A percentile compares a stretch with the other conserved stretches of the same genome.
Evolutionary conservation across 2,329 filamentous ascomycete genomes (phyloP).

Genomic region (Pestalotiopsis sp.): DNA sequence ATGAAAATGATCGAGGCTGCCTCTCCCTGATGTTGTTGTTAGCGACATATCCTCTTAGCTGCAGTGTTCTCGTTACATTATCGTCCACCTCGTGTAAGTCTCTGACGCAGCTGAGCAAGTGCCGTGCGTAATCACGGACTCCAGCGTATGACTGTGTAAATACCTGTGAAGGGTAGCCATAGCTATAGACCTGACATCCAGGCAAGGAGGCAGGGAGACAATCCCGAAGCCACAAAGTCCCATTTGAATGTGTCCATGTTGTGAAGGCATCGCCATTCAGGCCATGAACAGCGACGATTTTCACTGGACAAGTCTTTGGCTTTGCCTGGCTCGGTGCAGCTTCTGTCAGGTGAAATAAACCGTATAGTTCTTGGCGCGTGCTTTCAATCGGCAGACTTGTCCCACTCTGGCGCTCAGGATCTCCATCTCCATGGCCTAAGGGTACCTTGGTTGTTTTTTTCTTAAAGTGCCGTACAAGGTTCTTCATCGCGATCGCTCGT

Average conservation of each 20-base stretch:
- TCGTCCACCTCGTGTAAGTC: slow-evolving; percentile 10
- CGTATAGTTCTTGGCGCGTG: neutral
- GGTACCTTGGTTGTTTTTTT: neutral
- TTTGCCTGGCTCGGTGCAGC: neutral
- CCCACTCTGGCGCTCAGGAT: neutral
- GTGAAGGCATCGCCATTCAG: slow-evolving; percentile 18
- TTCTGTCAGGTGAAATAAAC: neutral
- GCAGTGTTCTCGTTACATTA: neutral
- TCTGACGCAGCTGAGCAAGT: slow-evolving; percentile 17
- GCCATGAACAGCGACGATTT: slow-evolving; percentile 25
- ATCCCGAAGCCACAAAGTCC: slow-evolving; percentile 22
- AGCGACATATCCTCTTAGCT: slow-evolving; percentile 14
- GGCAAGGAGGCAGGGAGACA: slow-evolving; percentile 21
- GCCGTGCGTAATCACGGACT: slow-evolving; percentile 18
- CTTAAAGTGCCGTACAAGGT: neutral
- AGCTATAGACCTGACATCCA: slow-evolving; percentile 25
- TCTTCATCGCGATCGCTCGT: neutral
- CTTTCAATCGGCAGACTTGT: neutral
- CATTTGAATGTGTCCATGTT: slow-evolving; percentile 21
- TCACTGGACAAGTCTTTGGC: neutral
- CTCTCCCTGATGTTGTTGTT: neutral
- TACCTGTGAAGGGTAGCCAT: slow-evolving; percentile 21
- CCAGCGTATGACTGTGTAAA: slow-evolving; percentile 14
- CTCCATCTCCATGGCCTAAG: neutral
- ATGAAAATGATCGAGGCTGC: slow-evolving; percentile 22